These are phyloP conservation scores for Setaria viridis DNA, from an alignment of 202 grass and related monocot species.

Conservation along the genomic window DNA sequence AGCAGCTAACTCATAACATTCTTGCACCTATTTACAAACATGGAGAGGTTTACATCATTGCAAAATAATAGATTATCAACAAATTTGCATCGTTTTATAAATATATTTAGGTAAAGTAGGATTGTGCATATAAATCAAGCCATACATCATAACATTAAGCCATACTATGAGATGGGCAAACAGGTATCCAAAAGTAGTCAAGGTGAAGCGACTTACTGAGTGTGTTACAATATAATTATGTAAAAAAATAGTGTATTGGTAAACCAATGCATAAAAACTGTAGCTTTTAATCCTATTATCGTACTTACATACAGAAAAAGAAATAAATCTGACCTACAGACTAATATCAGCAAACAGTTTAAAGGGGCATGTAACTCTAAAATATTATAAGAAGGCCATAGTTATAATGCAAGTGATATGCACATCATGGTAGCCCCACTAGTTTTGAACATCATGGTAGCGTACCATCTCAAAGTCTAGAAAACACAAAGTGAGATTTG, in stretches of 20 bases:
- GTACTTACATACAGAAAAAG: neutral
- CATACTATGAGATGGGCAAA: too few relatives aligned
- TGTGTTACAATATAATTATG: neutral
- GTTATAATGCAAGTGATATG: neutral
- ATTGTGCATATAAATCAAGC: too few relatives aligned
- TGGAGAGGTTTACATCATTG: conserved; percentile 7
- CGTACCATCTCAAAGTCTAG: neutral
- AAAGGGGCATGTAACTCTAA: neutral
- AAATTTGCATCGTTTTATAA: too few relatives aligned
- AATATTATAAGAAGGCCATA: neutral
- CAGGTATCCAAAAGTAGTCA: neutral
- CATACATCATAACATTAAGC: too few relatives aligned
- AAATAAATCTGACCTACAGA: neutral
- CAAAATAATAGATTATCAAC: neutral
- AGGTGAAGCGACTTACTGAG: neutral
- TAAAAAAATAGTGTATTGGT: neutral
- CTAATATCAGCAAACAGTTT: conserved; percentile 1
- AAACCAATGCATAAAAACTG: neutral
- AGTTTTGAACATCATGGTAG: neutral
- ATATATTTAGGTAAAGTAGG: too few relatives aligned
- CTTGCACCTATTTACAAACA: conserved; percentile 78
- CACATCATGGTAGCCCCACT: conserved; percentile 11
- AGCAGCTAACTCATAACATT: conserved; percentile 91
- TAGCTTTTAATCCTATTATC: neutral
- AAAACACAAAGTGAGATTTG: neutral